Evolutionary conservation across 176 grass and related monocot species (phyloP), one percentile per base, ranked within the genome.

Genomic region (Ensete glaucum): DNA sequence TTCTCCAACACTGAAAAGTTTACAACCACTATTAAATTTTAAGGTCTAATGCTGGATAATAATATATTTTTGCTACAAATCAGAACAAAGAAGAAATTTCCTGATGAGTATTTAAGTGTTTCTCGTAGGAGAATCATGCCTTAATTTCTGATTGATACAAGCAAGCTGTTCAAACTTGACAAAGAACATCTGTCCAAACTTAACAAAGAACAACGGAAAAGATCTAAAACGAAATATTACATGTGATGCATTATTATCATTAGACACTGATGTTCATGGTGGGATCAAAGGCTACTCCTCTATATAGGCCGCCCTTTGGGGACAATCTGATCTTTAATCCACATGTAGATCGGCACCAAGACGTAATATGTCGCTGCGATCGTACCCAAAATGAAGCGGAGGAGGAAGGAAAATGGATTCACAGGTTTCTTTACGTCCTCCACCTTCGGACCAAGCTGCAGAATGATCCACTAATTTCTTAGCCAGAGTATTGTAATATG

Each of bases 301-400:
- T 70, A 96, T 81, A 96, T 96, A 0, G 95, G 95, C 85, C 77
- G 86, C 78, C 95, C 90, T 89, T 99, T 99, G 52, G 95, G 95
- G 43, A 89, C 78, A 56, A 99, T 94, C 81, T 91, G 86, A 74
- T 99, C 95, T 82, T 99, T 99, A 75, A 94, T 89, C 95, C 95
- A 99, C 95, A 99, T 99, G 80, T 99, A 99, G 73, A 99, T 84
- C 43, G 95, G 95, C 74, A 99, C 88, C 71, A 99, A 84, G 80
- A 94, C 88, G 76, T 76, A 99, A 78, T 99, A 99, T 15, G 91
- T 79, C 0, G 95, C 88, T 2, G 90, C 92, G 49, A 99, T 83
- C 0, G 86, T 94, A 66, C 95, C 95, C 50, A 94, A 50, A 68
- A 91, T 80, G 64, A 99, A 94, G 67, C 95, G 82, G 2, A 91